Evolutionary conservation across 306 rosid genomes (phyloP).

Genomic region (Dalbergia cochinchinensis): DNA sequence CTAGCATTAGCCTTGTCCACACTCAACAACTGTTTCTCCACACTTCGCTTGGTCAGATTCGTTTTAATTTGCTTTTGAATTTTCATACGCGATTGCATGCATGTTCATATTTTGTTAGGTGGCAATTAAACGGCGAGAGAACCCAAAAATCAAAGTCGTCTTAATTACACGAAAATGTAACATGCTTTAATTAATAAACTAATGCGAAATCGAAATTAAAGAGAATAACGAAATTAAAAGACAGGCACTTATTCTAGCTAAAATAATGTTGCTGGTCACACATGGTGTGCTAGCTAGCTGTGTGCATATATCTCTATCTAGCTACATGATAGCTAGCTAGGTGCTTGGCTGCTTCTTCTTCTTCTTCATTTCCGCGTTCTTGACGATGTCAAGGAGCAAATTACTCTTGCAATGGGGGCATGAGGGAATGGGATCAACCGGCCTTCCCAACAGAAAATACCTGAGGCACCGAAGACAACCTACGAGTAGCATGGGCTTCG

Average conservation of each 20-base stretch:
- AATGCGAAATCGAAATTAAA: background rate
- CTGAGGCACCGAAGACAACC: constrained; percentile 72
- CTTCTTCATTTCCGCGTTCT: constrained; percentile 30
- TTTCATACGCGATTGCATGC: background rate
- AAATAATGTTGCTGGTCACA: background rate
- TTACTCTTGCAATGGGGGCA: constrained; percentile 73
- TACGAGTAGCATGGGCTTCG: constrained; percentile 59
- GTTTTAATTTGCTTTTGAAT: background rate
- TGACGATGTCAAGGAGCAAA: constrained; percentile 58
- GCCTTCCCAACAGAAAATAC: constrained; percentile 61
- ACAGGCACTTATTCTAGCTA: background rate
- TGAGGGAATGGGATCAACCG: constrained; percentile 56
- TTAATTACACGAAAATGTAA: background rate
- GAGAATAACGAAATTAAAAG: background rate
- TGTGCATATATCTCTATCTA: background rate
- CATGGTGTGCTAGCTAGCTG: background rate
- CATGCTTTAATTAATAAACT: background rate
- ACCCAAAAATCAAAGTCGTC: background rate
- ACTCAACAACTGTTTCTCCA: no score
- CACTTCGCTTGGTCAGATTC: background rate
- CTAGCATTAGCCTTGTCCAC: background rate
- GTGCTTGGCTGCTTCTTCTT: background rate
- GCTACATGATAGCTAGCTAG: background rate
- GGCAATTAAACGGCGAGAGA: background rate
- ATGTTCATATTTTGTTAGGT: background rate